Conservation (phyloP, 257 asterid genomes). For the Solanum corneliomulleri region DNA sequence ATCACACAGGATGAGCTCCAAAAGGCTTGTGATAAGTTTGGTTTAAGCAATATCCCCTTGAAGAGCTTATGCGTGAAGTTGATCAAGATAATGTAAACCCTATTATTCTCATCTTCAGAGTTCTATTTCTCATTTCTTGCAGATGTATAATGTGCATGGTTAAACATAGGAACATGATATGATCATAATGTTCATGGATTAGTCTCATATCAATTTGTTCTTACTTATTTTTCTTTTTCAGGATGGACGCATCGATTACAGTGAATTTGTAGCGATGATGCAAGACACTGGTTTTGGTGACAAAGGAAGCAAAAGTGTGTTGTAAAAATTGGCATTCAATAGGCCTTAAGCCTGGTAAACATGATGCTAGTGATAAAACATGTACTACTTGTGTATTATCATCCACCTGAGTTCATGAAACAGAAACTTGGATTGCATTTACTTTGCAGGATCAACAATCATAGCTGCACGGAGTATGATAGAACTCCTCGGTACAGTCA, state of each 20-base stretch:
- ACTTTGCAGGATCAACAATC: conserved; percentile 2
- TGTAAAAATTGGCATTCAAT: background rate
- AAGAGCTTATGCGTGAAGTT: conserved; percentile 32
- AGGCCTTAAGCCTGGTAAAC: background rate
- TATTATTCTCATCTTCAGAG: background rate
- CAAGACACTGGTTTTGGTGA: conserved; percentile 5
- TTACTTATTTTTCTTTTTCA: background rate
- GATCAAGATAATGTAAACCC: conserved; percentile 31
- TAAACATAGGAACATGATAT: background rate
- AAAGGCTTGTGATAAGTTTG: conserved; percentile 30
- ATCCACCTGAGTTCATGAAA: background rate
- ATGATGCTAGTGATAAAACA: background rate
- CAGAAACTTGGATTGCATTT: background rate
- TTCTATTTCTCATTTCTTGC: background rate
- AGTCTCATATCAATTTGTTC: background rate
- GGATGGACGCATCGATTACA: conserved; percentile 20
- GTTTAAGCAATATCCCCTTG: conserved; percentile 24
- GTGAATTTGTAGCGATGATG: conserved; percentile 14
- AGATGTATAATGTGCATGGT: background rate
- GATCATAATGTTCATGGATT: background rate
- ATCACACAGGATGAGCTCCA: conserved; percentile 40
- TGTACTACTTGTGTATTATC: background rate
- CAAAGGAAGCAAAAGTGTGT: background rate
- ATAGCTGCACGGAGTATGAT: background rate
- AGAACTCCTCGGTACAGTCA: background rate